phyloP scores from a whole-genome alignment of 2,329 filamentous ascomycete genomes.

The Colletotrichum orbiculare region DNA sequence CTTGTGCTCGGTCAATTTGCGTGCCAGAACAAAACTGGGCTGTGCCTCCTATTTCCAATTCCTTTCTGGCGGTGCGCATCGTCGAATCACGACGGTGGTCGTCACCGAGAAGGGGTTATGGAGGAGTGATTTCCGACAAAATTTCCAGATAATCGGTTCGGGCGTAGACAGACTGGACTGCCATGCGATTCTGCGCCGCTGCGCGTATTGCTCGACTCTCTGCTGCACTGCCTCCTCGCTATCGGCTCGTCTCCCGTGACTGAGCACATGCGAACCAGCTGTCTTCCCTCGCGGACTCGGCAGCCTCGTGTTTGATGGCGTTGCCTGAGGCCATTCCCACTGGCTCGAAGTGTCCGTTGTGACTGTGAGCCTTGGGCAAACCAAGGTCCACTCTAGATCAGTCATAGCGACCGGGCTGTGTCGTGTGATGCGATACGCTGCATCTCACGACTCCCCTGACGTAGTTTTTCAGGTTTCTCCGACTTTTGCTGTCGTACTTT shows the following conservation, averaged over 20 bases:
- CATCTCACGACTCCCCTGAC: not conserved
- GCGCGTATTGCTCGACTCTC: no score
- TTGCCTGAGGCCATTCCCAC: no score
- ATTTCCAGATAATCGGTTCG: no score
- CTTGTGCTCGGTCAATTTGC: slow-evolving; percentile 69
- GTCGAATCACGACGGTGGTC: slow-evolving; percentile 18
- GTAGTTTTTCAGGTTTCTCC: not conserved
- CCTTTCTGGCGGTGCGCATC: slow-evolving; percentile 37
- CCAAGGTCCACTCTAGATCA: not conserved
- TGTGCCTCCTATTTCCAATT: slow-evolving; percentile 41
- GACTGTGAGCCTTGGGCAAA: not conserved
- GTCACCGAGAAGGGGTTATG: slow-evolving; percentile 29
- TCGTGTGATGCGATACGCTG: not conserved
- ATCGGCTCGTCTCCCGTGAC: no score
- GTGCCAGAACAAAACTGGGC: slow-evolving; percentile 62
- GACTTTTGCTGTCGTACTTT: not conserved
- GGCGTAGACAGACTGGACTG: not conserved
- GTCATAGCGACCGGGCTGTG: not conserved
- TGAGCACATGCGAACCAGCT: no score
- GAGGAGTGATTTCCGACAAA: slow-evolving; percentile 33
- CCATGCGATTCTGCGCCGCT: not conserved
- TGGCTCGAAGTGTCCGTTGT: no score
- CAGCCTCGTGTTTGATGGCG: no score
- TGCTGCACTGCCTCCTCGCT: no score
- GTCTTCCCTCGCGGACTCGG: no score